phyloP scores from a whole-genome alignment of 1,139 yeast species.

The Wickerhamiella pararugosa region DNA sequence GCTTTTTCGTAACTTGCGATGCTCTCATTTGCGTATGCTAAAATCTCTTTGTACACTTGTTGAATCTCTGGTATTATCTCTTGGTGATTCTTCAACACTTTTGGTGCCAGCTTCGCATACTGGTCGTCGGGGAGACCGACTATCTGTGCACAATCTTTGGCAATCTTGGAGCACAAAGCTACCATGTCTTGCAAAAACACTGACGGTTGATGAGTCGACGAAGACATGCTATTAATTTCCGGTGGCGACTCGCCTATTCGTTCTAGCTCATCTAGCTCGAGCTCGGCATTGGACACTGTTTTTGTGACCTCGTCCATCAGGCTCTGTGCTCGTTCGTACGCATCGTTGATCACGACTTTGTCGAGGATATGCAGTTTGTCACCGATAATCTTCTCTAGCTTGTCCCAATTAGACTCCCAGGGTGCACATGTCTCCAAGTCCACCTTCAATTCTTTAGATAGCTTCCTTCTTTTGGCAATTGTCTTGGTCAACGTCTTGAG shows the following conservation, averaged over 20 bases:
- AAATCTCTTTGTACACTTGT: constrained; percentile 16
- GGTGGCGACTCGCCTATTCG: background rate
- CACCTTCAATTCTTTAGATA: background rate
- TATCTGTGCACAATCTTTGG: background rate
- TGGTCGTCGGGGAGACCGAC: background rate
- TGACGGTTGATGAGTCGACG: background rate
- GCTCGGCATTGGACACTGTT: background rate
- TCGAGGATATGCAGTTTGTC: background rate
- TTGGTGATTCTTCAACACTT: constrained; percentile 10
- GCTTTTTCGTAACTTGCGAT: constrained; percentile 2
- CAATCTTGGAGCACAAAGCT: background rate
- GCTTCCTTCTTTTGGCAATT: background rate
- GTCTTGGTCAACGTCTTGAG: constrained; percentile 3
- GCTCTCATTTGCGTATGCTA: constrained; percentile 11
- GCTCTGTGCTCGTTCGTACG: background rate
- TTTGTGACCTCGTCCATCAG: background rate
- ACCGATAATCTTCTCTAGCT: background rate
- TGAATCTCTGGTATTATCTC: constrained; percentile 20
- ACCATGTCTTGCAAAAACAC: background rate
- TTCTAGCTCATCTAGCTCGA: background rate
- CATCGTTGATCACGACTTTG: background rate
- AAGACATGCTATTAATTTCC: background rate
- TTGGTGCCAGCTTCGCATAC: background rate
- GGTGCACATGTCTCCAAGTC: constrained; percentile 2
- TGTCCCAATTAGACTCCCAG: constrained; percentile 5